Evolutionary conservation across 441 rosid genomes (phyloP), one percentile per base, ranked within the genome.

Genomic region (Gossypium laxum): DNA sequence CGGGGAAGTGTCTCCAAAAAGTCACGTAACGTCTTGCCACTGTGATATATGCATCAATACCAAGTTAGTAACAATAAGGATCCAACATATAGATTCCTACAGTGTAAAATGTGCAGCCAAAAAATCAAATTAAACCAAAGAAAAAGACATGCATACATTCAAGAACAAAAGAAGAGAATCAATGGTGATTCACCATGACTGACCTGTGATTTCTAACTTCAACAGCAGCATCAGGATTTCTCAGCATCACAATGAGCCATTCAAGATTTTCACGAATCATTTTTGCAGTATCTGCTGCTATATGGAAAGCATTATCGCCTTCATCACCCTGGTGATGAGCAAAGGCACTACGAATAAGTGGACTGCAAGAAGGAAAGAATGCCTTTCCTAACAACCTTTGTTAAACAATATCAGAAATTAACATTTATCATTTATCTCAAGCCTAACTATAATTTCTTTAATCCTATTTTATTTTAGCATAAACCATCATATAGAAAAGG

Each of bases 231-330:
- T 88, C 82, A 55, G 92, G 95, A 76, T 82, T 83, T 75, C 82
- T 78, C 63, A 95, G 99, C 98, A 95, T 95, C 58, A 88, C 69
- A 79, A 92, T 89, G 47, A 95, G 89, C 96, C 99, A 95, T 63
- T 86, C 92, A 85, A 95, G 96, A 81, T 91, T 95, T 83, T 95
- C 99, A 69, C 98, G 92, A 68, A 92, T 92, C 97, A 91, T 92
- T 85, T 89, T 95, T 77, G 97, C 97, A 34, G 92, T 86, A 77
- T 92, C 97, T 12, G 99, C 99, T 34, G 99, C 99, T 81, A 95
- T 91, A 80, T 92, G 99, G 84, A 95, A 95, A 70, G 99, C 98
- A 79, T 88, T 91, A 72, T 91, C 91, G 56, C 99, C 99, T 80
- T 95, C 98, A 83, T 95, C 99, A 72, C 91, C 97, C 99, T 94